Percentiles rank a stretch among this genome's conserved stretches.
Conservation (phyloP, 768 basidiomycete genomes). For the Ramaria rubella region DNA sequence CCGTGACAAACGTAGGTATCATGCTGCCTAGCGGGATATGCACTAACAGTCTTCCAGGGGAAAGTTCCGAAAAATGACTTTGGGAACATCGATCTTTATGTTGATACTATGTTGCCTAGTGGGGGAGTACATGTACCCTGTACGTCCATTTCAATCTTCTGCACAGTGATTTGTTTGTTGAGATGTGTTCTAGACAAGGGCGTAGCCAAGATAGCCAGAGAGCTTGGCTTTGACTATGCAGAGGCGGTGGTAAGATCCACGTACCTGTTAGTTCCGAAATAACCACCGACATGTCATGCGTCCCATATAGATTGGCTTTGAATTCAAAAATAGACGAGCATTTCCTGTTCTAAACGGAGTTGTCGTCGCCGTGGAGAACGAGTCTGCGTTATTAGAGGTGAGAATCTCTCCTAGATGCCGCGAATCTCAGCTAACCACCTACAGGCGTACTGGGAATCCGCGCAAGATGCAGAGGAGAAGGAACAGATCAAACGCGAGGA, state of each 20-base stretch:
- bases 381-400: slow-evolving; percentile 69
- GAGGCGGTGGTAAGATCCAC: slow-evolving; percentile 81
- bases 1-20: slow-evolving; percentile 71
- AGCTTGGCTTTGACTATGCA: slow-evolving; percentile 82
- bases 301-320: slow-evolving; percentile 75
- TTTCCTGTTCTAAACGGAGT: slow-evolving; percentile 80
- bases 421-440: background rate
- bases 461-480: slow-evolving; percentile 70
- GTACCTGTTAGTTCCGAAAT: background rate
- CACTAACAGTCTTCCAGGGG: slow-evolving; percentile 47
- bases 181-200: slow-evolving; percentile 63
- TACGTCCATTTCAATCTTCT: slow-evolving; percentile 36
- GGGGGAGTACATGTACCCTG: slow-evolving; percentile 90
- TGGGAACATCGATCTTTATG: slow-evolving; percentile 95
- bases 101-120: slow-evolving; percentile 85
- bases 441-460: slow-evolving; percentile 82
- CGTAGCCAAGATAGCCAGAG: slow-evolving; percentile 80
- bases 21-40: background rate
- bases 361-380: slow-evolving; percentile 79
- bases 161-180: slow-evolving; percentile 11
- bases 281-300: background rate
- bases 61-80: slow-evolving; percentile 92
- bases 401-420: slow-evolving; percentile 16
- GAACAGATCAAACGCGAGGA: slow-evolving; percentile 71
- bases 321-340: slow-evolving; percentile 90